Percentiles rank a stretch among this genome's conserved stretches.
Conservation (phyloP, 1,284 basidiomycete species). For the Malassezia cuniculi region DNA sequence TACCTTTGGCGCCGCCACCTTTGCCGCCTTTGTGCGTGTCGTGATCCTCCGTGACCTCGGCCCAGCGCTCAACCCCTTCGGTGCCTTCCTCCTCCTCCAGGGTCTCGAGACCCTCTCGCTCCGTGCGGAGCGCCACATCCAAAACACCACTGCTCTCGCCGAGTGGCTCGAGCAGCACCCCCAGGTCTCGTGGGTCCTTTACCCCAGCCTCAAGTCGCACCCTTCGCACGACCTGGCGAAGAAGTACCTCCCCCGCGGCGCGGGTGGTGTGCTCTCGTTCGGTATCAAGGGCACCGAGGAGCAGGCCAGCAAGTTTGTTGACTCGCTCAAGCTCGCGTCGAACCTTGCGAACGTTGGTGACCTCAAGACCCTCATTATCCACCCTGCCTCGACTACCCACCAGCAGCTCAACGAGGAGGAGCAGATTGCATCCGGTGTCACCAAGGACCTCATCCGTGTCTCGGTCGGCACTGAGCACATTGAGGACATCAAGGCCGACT, state of each 20-base stretch:
- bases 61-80: slow-evolving; percentile 64
- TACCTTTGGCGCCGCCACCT: slow-evolving; percentile 61
- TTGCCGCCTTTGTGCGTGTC: slow-evolving; percentile 60
- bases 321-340: slow-evolving; percentile 58
- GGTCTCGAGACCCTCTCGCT: slow-evolving; percentile 75
- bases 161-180: slow-evolving; percentile 61
- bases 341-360: slow-evolving; percentile 40
- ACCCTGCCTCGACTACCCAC: slow-evolving; percentile 72
- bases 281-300: slow-evolving; percentile 60
- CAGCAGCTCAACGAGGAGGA: slow-evolving; percentile 62
- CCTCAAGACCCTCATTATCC: slow-evolving; percentile 47
- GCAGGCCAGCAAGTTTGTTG: slow-evolving; percentile 58
- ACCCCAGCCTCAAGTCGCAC: slow-evolving; percentile 61
- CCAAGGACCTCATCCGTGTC: slow-evolving; percentile 65
- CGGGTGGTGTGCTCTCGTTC: slow-evolving; percentile 68
- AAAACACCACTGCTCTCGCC: slow-evolving; percentile 64
- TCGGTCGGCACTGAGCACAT: slow-evolving; percentile 73
- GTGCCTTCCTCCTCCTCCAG: slow-evolving; percentile 67
- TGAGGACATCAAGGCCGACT: slow-evolving; percentile 59
- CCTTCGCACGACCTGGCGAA: slow-evolving; percentile 55
- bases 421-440: slow-evolving; percentile 60
- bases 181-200: slow-evolving; percentile 67
- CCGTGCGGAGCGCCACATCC: slow-evolving; percentile 60
- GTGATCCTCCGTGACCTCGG: slow-evolving; percentile 69
- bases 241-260: slow-evolving; percentile 47